These are phyloP conservation scores for Halophytophthora polymorphica DNA, from an alignment of 352 stramenopile genomes.

Conservation along the genomic window DNA sequence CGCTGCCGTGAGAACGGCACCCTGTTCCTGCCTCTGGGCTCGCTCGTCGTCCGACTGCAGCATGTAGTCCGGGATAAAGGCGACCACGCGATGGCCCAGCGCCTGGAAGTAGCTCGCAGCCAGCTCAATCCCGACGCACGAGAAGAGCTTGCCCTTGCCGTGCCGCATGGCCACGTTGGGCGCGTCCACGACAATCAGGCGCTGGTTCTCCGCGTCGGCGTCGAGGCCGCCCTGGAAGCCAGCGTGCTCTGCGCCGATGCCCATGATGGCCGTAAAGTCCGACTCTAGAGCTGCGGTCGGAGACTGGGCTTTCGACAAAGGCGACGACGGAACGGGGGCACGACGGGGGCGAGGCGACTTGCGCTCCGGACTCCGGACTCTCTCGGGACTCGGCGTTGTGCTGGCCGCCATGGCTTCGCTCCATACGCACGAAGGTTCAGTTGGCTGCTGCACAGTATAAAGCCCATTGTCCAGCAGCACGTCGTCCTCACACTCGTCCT, in stretches of 20 bases:
- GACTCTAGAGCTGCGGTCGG: constrained; percentile 8
- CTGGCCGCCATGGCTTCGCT: constrained; percentile 12
- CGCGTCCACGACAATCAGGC: constrained; percentile 63
- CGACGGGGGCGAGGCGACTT: not conserved
- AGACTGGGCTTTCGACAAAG: constrained; percentile 5
- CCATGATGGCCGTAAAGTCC: constrained; percentile 45
- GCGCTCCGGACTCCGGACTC: not conserved
- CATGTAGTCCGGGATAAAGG: constrained; percentile 84
- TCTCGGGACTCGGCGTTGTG: constrained; percentile 5
- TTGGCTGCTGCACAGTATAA: not conserved
- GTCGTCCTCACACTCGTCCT: constrained; percentile 18
- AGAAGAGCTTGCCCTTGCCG: constrained; percentile 73
- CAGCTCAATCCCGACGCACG: constrained; percentile 67
- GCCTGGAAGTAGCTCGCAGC: constrained; percentile 68
- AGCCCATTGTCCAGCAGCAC: constrained; percentile 9
- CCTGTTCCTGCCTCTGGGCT: constrained; percentile 20
- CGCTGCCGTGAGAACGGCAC: constrained; percentile 21
- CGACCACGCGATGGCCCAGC: constrained; percentile 72
- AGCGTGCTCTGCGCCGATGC: constrained; percentile 30
- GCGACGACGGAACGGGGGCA: constrained; percentile 2
- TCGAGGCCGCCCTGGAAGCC: constrained; percentile 22
- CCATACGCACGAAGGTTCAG: constrained; percentile 9
- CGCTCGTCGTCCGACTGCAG: constrained; percentile 54
- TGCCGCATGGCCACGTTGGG: constrained; percentile 84
- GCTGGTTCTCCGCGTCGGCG: constrained; percentile 22